Evolutionary conservation across 495 filamentous ascomycete genomes (phyloP).

Genomic region (Ascodesmis nigricans): DNA sequence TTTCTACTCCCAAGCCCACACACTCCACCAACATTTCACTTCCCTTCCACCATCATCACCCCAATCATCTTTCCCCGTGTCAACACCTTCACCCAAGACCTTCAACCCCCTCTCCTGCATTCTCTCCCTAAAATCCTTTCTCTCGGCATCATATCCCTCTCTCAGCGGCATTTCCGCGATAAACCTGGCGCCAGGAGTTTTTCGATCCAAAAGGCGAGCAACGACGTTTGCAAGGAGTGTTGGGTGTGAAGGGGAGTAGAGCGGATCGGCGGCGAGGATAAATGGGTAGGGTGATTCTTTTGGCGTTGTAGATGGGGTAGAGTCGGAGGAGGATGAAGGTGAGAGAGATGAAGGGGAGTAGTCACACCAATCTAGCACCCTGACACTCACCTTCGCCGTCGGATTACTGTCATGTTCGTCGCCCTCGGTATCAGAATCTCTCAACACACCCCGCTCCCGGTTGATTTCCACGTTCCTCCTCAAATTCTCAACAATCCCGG

Average conservation of each 20-base stretch:
- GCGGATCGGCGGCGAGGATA: constrained; percentile 47
- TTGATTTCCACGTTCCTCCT: constrained; percentile 37
- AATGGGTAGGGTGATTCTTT: too few relatives aligned
- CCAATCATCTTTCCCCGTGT: constrained; percentile 53
- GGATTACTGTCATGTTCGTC: too few relatives aligned
- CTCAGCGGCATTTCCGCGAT: constrained; percentile 45
- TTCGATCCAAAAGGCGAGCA: too few relatives aligned
- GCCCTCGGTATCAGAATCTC: too few relatives aligned
- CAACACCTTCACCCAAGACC: constrained; percentile 36
- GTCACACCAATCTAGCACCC: constrained; percentile 49
- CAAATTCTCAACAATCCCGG: constrained; percentile 48
- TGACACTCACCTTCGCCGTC: constrained; percentile 26
- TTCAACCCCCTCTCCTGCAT: constrained; percentile 33
- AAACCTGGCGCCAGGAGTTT: constrained; percentile 29
- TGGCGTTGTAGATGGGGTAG: too few relatives aligned
- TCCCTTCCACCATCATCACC: constrained; percentile 29
- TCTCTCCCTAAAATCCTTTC: constrained; percentile 30
- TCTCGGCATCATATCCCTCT: constrained; percentile 33
- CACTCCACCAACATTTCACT: constrained; percentile 47
- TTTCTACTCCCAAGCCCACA: too few relatives aligned
- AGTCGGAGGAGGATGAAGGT: too few relatives aligned
- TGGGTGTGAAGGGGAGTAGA: constrained; percentile 49
- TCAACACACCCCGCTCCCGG: constrained; percentile 23
- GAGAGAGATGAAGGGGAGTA: too few relatives aligned
- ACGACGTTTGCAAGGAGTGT: constrained; percentile 37